Evolutionary conservation across 352 stramenopile genomes (phyloP), one percentile per base, ranked within the genome.

Genomic region (Phytophthora syringae): DNA sequence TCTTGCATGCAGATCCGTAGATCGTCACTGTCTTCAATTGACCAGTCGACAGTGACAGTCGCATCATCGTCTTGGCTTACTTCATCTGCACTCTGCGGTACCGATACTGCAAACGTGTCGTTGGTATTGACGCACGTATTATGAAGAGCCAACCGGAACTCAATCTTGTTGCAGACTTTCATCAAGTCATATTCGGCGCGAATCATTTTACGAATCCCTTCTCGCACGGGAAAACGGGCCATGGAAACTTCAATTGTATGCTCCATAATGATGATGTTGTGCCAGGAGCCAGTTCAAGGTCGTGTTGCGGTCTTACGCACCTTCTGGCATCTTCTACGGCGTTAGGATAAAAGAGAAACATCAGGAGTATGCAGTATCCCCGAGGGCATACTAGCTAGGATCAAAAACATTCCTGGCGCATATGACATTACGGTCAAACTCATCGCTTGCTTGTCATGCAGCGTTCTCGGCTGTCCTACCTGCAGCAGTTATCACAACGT

Each of bases 381-480:
- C 28, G 12, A 44, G 48, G 5, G 43, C 48, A 34, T 54, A 54
- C 25, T 43, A 16, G 4, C 28, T 28, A 20, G n/a, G 28, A 54
- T 43, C 7, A 20, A 54, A 54, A 54, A 54, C 2, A 12, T 16
- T 27, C 30, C 48, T 5, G 27, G 28, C 2, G 12, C 15, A 10
- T 54, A 27, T 20, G 27, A 27, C 48, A 43, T 44, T 6, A 54
- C 28, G 6, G 48, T 30, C 48, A 54, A 54, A 20, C 48, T 43
- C 30, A 44, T 54, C 7, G 48, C 48, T 7, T 28, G 27, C 28
- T 54, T 43, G n/a, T 54, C 48, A 54, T 54, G 48, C 48, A 54
- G 25, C 5, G 48, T 43, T 20, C 48, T 16, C 12, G 32, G 48
- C 18, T 54, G 48, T 18, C 48, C 48, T 15, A 44, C 28, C 48